Base-by-base conservation (phyloP, 2,329 filamentous ascomycete species). In the Xylariaceae sp. region DNA sequence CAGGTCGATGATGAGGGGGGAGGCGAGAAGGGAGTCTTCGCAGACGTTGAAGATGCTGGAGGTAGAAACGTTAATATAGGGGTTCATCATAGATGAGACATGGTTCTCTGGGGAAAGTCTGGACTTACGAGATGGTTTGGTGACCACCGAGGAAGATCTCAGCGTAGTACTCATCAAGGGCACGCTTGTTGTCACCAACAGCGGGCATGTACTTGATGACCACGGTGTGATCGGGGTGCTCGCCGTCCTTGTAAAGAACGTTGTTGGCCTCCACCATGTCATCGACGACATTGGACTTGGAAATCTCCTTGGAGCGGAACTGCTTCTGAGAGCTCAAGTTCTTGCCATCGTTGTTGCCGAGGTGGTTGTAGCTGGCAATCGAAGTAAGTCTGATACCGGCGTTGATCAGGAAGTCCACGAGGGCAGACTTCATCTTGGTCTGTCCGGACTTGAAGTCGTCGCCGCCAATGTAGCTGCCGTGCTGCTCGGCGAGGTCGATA, bases 131-230 rank as follows among this genome's bases (percentile, higher is more conserved):
- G 74, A 99, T 99, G 69, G 92, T 97, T 82, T 99, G 94, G 79
- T 97, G 94, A 48, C 94, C 94, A 67, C 94, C 94, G 78, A 97
- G 84, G 84, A 99, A 99, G 77, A 99, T 97, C 82, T 99, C 93
- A 58, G 92, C 94, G 69, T 97, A 97, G 84, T 99, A 99, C 82
- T 99, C 94, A 72, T 99, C 94, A 57, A 99, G 83, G 57, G 94
- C 94, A 73, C 94, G 92, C 86, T 99, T 99, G 84, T 97, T 95
- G 79, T 99, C 94, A 64, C 94, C 94, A 53, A 99, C 94, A 64
- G 92, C 91, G 42, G 94, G 94, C 92, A 99, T 96, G 82, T 99
- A 99, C 85, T 99, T 99, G 86, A 99, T 99, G 69, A 99, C 94
- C 61, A 99, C 94, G 61, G 90, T 95, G 81, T 99, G 94, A 74